A percentile compares a stretch with the other conserved stretches of the same genome.
Evolutionary conservation across 192 early-diverging fungal genomes (phyloP).

Genomic region (Linnemannia zychae): DNA sequence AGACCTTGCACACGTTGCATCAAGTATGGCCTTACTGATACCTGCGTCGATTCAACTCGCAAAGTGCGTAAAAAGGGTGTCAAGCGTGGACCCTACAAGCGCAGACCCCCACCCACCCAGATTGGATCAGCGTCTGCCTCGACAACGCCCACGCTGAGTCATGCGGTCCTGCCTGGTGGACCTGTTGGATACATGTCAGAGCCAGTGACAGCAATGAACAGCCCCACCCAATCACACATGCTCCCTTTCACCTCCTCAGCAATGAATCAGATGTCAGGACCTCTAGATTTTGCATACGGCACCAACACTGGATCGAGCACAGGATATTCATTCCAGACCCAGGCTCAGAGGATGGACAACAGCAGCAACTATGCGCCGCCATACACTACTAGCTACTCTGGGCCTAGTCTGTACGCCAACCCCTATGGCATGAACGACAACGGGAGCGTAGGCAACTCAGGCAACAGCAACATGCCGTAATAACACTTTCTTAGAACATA

Average conservation of each 20-base stretch:
- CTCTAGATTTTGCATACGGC: slow-evolving; percentile 34
- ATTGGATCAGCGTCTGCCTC: slow-evolving; percentile 54
- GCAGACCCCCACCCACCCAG: slow-evolving; percentile 57
- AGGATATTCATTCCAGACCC: slow-evolving; percentile 43
- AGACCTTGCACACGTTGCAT: slow-evolving; percentile 87
- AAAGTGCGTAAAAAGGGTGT: slow-evolving; percentile 86
- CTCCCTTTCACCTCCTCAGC: slow-evolving; percentile 50
- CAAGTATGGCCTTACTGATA: slow-evolving; percentile 72
- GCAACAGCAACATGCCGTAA: slow-evolving; percentile 12
- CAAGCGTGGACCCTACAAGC: slow-evolving; percentile 88
- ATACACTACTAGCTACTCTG: slow-evolving; percentile 43
- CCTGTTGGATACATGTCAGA: slow-evolving; percentile 57
- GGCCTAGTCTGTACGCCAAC: slow-evolving; percentile 33
- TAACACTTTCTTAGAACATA: background rate
- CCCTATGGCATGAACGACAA: slow-evolving; percentile 27
- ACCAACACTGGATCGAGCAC: slow-evolving; percentile 22
- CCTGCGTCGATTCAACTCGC: slow-evolving; percentile 80
- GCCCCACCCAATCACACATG: slow-evolving; percentile 56
- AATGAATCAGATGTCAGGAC: slow-evolving; percentile 21
- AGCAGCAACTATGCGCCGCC: slow-evolving; percentile 29
- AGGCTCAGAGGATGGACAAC: slow-evolving; percentile 29
- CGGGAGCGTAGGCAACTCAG: slow-evolving; percentile 10
- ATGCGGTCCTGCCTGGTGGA: slow-evolving; percentile 34
- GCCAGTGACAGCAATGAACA: slow-evolving; percentile 50
- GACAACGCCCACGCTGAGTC: slow-evolving; percentile 43